These are phyloP conservation scores for Ichthyophthirius multifiliis DNA, from an alignment of 169 alveolate genomes.

Conservation along the genomic window DNA sequence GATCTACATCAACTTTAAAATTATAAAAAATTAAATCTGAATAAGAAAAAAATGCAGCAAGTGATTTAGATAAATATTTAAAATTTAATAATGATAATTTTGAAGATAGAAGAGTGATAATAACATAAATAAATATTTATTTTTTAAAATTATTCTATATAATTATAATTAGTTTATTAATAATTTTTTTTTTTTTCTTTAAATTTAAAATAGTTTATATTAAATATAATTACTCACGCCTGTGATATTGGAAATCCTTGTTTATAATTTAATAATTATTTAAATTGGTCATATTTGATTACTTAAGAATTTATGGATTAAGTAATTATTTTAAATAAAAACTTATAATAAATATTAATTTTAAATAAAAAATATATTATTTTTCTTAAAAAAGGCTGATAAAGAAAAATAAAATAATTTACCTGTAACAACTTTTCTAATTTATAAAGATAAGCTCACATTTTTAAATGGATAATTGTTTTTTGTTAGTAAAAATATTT, in stretches of 20 bases:
- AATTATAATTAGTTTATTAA: too few relatives aligned
- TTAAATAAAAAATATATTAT: not conserved
- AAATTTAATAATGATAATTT: not conserved
- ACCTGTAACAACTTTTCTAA: constrained; percentile 31
- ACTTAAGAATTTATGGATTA: constrained; percentile 39
- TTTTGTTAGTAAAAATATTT: constrained; percentile 22
- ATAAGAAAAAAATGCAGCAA: not conserved
- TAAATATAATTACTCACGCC: constrained; percentile 40
- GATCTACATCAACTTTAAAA: not conserved
- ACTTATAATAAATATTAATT: too few relatives aligned
- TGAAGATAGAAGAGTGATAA: constrained; percentile 4
- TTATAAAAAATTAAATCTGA: not conserved
- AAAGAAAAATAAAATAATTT: constrained; percentile 21
- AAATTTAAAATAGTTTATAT: not conserved
- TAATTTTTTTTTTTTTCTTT: not conserved
- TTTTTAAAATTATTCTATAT: not conserved
- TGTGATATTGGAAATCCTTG: constrained; percentile 43
- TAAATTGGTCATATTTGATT: constrained; percentile 43
- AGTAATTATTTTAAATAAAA: not conserved
- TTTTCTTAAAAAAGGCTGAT: not conserved
- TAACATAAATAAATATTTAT: not conserved
- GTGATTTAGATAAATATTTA: not conserved
- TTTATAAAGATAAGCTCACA: constrained; percentile 29
- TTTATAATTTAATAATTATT: constrained; percentile 27
- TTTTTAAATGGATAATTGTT: constrained; percentile 25